Evolutionary conservation across 1,139 yeast genomes (phyloP).

Genomic region (Debaryomyces fabryi): DNA sequence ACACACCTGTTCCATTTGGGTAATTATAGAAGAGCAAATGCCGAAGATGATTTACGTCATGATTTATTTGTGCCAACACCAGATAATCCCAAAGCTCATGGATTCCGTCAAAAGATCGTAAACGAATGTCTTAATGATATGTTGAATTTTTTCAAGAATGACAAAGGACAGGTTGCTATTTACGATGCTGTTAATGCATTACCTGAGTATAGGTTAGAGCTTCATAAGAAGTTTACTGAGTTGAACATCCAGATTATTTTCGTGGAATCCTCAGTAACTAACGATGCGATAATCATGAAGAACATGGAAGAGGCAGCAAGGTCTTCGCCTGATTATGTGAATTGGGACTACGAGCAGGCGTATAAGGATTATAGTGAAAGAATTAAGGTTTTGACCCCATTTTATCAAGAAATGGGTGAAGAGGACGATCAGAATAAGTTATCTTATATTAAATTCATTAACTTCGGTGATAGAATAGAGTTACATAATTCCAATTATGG

Average conservation of each 20-base stretch:
- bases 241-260: conserved; percentile 76
- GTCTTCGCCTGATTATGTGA: conserved; percentile 83
- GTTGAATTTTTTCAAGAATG: conserved; percentile 66
- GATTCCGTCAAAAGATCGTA: conserved; percentile 60
- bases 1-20: conserved; percentile 92
- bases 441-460: conserved; percentile 79
- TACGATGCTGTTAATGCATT: conserved; percentile 94
- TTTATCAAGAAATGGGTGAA: conserved; percentile 54
- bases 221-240: conserved; percentile 56
- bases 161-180: conserved; percentile 89
- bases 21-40: conserved; percentile 75
- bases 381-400: conserved; percentile 52
- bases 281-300: conserved; percentile 64
- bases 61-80: conserved; percentile 74
- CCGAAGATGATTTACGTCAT: conserved; percentile 57
- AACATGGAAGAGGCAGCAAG: conserved; percentile 83
- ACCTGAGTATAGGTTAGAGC: conserved; percentile 62
- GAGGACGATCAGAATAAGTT: conserved; percentile 50
- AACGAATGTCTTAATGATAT: conserved; percentile 72
- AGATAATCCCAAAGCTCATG: conserved; percentile 53
- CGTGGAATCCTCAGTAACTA: conserved; percentile 85
- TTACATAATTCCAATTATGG: conserved; percentile 84
- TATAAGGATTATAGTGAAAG: conserved; percentile 60
- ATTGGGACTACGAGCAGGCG: conserved; percentile 69
- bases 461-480: conserved; percentile 86